Evolutionary conservation across 164 flowering plant species (phyloP), one percentile per base, ranked within the genome.

Genomic region (Nymphaea thermarum): DNA sequence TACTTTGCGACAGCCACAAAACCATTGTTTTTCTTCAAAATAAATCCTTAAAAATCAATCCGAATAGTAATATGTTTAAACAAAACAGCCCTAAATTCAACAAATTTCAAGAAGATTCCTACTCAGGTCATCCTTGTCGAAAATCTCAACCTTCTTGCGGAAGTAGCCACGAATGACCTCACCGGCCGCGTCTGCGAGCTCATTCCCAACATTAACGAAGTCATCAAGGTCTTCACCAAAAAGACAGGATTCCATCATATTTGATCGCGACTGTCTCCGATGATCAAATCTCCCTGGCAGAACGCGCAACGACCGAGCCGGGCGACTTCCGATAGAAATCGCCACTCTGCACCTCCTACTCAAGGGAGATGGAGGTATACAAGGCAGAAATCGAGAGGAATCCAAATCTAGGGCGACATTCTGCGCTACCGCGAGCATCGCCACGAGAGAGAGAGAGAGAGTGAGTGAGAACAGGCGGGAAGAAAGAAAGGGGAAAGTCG

Each of bases 81-180:
- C 0, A 25, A 25, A 25, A 25, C 1, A 25, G 36, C 36, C 1
- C 25, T 61, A n/a, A 61, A 61, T 8, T n/a, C 6, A 36, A 61
- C 36, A 61, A 2, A 61, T 36, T 61, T 3, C 16, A 36, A 2
- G 42, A n/a, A 4, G 17, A 2, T 3, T 82, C 96, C 76, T 53
- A 94, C 96, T 94, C 44, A 81, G 74, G 77, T 94, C 97, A 18
- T 86, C 91, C 71, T 95, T 95, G 55, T 92, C 93, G 4, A 90
- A 70, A 75, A 95, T 89, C 16, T 87, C 91, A 70, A 95, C 83
- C 60, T 78, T 88, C 72, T 83, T 87, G 12, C 98, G 82, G 65
- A 95, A 95, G 70, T 88, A 95, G 64, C 71, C 74, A 43, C 96
- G 84, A 67, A 91, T 86, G 36, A 94, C 97, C 55, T 82, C 90